Evolutionary conservation across 495 filamentous ascomycete genomes (phyloP), one percentile per base, ranked within the genome.

Genomic region (Acidomyces sp.): DNA sequence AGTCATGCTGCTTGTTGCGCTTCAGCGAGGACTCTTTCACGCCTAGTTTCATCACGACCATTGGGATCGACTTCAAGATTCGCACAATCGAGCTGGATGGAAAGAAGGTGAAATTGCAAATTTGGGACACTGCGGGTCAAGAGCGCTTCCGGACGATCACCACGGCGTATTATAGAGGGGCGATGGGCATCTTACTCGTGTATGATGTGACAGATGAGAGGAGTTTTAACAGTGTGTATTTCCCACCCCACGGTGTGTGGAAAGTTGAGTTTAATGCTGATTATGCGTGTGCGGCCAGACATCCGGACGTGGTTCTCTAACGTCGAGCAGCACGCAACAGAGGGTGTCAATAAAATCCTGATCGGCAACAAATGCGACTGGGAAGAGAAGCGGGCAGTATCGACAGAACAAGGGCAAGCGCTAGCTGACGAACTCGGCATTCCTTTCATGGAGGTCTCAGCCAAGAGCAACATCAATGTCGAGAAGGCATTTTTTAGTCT

Each of bases 351-450:
- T 77, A 99, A 96, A 69, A 96, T 99, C 55, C 77, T 99, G 35
- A 94, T 99, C 45, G 90, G 90, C 53, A 99, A 99, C 71, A 99
- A 99, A 65, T 97, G 90, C 64, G 90, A 99, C 65, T 96, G 92
- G 92, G 88, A 96, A 64, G 90, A 99, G 63, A 99, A 96, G 70
- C 75, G 92, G 47, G 82, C 78, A 13, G 82, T 99, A 15, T 84
- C 85, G 19, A 93, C 80, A 33, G 85, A 96, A 61, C 82, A 80
- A 55, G 90, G 90, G 46, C 88, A 99, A 57, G 75, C 80, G 50
- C 72, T 99, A 25, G 90, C 90, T 19, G 82, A 93, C 62, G 90
- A 99, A 63, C 78, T 99, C 32, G 85, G 86, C 49, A 95, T 99
- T 46, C 90, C 92, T 4, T 99, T 99, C 67, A 77, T 99, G 58